Evolutionary conservation across 306 rosid genomes (phyloP).

Genomic region (Dalbergia oliveri): DNA sequence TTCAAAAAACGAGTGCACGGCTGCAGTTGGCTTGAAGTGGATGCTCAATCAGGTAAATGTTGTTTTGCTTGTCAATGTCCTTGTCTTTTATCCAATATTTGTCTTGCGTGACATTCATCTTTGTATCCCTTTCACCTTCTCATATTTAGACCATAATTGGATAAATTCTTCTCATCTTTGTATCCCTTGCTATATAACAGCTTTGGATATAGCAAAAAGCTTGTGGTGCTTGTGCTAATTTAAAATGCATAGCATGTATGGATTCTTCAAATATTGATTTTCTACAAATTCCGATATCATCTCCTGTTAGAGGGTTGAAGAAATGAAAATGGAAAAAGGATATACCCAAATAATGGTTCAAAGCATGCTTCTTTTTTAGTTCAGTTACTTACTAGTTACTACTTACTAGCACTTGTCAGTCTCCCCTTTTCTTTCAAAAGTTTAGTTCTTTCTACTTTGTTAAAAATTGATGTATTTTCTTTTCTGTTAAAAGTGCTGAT

Average conservation of each 20-base stretch:
- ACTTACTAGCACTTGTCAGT: not conserved
- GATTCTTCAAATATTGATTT: not conserved
- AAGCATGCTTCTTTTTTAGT: not conserved
- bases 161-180: not conserved
- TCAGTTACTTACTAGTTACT: not conserved
- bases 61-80: conserved; percentile 30
- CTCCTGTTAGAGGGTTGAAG: not conserved
- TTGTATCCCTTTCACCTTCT: conserved; percentile 27
- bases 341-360: conserved; percentile 3
- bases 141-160: not conserved
- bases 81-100: conserved; percentile 8
- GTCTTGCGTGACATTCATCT: conserved; percentile 34
- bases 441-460: not conserved
- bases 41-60: conserved; percentile 95
- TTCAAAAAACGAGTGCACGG: conserved; percentile 93
- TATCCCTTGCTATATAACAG: not conserved
- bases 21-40: conserved; percentile 99
- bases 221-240: not conserved
- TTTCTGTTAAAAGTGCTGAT: not conserved
- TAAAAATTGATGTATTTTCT: conserved; percentile 5
- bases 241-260: conserved; percentile 7
- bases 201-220: not conserved
- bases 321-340: not conserved
- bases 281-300: not conserved
- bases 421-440: not conserved